A percentile compares a stretch with the other conserved stretches of the same genome.
phyloP scores from a whole-genome alignment of 75 land plant genomes.

The Chamaecyparis obtusa region DNA sequence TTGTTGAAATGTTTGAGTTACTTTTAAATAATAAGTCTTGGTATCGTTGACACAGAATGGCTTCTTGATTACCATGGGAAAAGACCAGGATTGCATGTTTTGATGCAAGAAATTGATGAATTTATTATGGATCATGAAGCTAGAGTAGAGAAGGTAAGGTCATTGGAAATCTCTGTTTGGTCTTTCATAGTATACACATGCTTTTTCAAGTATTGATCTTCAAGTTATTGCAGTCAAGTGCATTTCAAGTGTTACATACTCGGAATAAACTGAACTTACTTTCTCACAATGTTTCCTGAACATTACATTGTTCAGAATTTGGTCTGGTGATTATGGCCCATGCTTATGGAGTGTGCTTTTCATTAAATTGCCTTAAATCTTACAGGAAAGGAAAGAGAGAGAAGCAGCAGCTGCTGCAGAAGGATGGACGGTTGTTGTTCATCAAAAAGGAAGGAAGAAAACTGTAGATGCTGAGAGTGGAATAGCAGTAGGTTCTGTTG shows the following conservation, averaged over 20 bases:
- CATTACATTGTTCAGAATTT: not conserved
- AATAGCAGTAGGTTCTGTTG: slow-evolving; percentile 77
- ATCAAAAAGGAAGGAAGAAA: slow-evolving; percentile 89
- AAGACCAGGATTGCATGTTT: slow-evolving; percentile 72
- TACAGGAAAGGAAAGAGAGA: slow-evolving; percentile 70
- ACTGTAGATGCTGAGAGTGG: slow-evolving; percentile 84
- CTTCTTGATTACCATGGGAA: slow-evolving; percentile 56
- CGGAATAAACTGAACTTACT: not conserved
- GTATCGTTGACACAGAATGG: slow-evolving; percentile 65
- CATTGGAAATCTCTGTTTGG: not conserved
- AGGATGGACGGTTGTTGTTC: slow-evolving; percentile 96
- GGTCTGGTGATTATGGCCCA: not conserved
- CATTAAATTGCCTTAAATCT: not conserved
- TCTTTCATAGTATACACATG: not conserved
- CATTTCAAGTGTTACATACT: not conserved
- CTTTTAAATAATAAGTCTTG: not conserved
- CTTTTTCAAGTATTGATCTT: not conserved
- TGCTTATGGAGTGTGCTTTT: not conserved
- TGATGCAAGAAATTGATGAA: slow-evolving; percentile 77
- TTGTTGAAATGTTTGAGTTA: not conserved
- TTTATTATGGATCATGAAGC: slow-evolving; percentile 79
- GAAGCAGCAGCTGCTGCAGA: slow-evolving; percentile 73
- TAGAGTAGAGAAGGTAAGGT: slow-evolving; percentile 61
- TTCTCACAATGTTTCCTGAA: not conserved
- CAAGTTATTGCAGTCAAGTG: not conserved